phyloP scores from a whole-genome alignment of 139 green algal species.

The Trebouxia sp. region DNA sequence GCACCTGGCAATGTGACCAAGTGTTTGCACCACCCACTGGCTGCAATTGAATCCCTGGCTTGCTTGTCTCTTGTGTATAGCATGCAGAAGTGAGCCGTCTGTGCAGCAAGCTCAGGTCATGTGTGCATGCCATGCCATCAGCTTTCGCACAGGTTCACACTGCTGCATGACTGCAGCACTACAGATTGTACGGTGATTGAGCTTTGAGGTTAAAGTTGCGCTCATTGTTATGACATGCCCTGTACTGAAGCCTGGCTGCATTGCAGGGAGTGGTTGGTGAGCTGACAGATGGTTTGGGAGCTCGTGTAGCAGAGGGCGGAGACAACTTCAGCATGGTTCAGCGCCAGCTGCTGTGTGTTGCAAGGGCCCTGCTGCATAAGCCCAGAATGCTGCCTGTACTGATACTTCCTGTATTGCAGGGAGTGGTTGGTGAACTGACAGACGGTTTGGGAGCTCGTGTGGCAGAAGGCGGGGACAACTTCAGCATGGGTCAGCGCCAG shows the following conservation, averaged over 20 bases:
- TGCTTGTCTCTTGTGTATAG: too few species aligned
- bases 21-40: too few species aligned
- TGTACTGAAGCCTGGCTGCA: too few species aligned
- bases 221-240: neutral
- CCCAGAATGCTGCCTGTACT: neutral
- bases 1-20: too few species aligned
- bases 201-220: neutral
- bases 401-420: slow-evolving; percentile 4
- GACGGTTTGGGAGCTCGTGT: slow-evolving; percentile 77
- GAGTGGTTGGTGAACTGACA: neutral
- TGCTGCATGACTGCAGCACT: too few species aligned
- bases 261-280: neutral
- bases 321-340: slow-evolving; percentile 83
- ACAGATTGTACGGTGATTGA: too few species aligned
- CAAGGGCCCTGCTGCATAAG: slow-evolving; percentile 48
- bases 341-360: slow-evolving; percentile 91
- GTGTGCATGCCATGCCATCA: too few species aligned
- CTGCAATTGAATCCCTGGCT: too few species aligned
- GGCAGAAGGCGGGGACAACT: slow-evolving; percentile 80
- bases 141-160: too few species aligned
- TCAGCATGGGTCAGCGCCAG: slow-evolving; percentile 86
- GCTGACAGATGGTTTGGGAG: slow-evolving; percentile 68
- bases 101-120: too few species aligned
- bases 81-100: too few species aligned
- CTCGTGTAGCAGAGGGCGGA: slow-evolving; percentile 77